Base-by-base conservation (phyloP, 345 rosid genomes). In the Theobroma cacao region DNA sequence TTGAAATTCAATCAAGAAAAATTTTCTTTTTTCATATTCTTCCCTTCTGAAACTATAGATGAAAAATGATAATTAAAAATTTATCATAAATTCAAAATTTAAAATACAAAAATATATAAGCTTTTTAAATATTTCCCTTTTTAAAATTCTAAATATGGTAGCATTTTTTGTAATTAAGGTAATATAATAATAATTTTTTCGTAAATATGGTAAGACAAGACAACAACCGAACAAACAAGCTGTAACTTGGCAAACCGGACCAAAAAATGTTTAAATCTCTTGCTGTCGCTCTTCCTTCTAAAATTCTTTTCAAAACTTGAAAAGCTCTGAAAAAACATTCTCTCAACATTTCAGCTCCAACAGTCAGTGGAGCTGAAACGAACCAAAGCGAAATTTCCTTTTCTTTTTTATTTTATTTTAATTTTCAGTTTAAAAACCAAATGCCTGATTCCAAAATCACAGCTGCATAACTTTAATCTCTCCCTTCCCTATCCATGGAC, bases 251-350 rank as follows among this genome's bases (percentile, higher is more conserved):
- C 1, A 31, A 64, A 36, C 15, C 26, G 45, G 28, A 26, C 33
- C 15, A 10, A 58, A 24, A 5, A 61, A 61, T 11, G n/a, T 61
- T 61, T 14, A 26, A 65, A 7, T 24, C 33, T 30, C 18, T 28
- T 8, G 9, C 31, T 24, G 40, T 31, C 1, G 38, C 20, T 4
- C n/a, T 26, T 3, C 12, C 17, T 24, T 58, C 14, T 18, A n/a
- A 38, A n/a, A n/a, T n/a, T 11, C 11, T 65, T 65, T 69, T 70
- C 72, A 68, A 43, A 68, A 36, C 69, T 64, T 20, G 28, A 36
- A 34, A 48, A 31, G 24, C 34, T 63, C 34, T 50, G 38, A 10
- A 24, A 38, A 40, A 65, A 1, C 69, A 2, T 38, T 40, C 11
- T 64, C 20, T 1, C 24, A 20, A 20, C 36, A 3, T 36, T 36